Conservation (phyloP, 306 rosid genomes). For the Biancaea sappan region DNA sequence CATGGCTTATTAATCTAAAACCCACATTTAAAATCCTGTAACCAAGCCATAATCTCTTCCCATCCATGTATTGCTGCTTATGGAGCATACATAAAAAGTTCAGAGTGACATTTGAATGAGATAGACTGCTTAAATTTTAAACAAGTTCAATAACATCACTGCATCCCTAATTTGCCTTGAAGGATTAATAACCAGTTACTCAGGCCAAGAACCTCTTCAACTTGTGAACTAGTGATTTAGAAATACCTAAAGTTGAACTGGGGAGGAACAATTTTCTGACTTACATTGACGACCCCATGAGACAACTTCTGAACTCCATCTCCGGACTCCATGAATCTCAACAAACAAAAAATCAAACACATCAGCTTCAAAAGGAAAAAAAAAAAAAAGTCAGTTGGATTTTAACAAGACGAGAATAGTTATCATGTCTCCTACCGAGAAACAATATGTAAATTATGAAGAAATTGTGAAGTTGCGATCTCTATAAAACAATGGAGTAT, state of each 20-base stretch:
- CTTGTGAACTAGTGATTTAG: not conserved
- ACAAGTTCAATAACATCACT: not conserved
- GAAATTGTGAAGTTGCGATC: too few species aligned
- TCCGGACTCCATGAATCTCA: conserved; percentile 40
- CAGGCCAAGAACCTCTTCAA: not conserved
- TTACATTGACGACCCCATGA: conserved; percentile 31
- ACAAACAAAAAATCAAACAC: not conserved
- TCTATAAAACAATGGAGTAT: too few species aligned
- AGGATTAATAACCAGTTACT: not conserved
- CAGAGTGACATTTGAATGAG: not conserved
- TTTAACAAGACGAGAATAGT: not conserved
- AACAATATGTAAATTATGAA: too few species aligned
- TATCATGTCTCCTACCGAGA: too few species aligned
- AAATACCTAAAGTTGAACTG: not conserved
- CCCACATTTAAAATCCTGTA: not conserved
- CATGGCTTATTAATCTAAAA: too few species aligned
- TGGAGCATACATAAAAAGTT: not conserved
- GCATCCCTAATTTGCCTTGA: not conserved
- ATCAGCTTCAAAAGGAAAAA: conserved; percentile 9
- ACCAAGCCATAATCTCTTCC: too few species aligned
- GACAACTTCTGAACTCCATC: conserved; percentile 23
- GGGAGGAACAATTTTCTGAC: not conserved
- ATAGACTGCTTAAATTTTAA: not conserved
- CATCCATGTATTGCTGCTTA: not conserved
- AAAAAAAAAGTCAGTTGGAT: not conserved